Evolutionary conservation across 805 yeast genomes (phyloP), one percentile per base, ranked within the genome.

Genomic region (Metschnikowia orientalis): DNA sequence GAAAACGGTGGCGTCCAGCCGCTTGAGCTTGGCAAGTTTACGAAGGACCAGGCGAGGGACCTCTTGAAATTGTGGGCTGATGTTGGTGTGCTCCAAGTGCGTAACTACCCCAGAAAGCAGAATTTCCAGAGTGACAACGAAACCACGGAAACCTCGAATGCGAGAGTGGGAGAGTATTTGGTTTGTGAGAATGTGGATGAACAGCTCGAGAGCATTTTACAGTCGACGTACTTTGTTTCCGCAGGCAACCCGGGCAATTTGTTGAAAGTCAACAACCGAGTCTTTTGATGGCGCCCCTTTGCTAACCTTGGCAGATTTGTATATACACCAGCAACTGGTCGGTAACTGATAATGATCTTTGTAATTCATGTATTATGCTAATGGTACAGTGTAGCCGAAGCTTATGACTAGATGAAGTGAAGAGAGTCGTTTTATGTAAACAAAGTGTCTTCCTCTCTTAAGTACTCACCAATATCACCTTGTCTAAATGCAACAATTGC

Each of bases 401-500:
- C n/a, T n/a, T n/a, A n/a, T n/a, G n/a, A n/a, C n/a, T n/a, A n/a
- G n/a, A n/a, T n/a, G n/a, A n/a, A 17, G 9, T 10, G 16, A 21
- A n/a, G 32, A 22, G 25, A 19, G 25, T 12, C 12, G 18, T 13
- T 9, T 20, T 29, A 88, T 16, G 96, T 85, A 55, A 90, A 90
- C 47, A 90, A 65, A 24, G 96, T 87, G 61, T 92, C 97, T 69
- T 92, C 98, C 53, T 92, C 97, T 74, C 98, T 88, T 54, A 92
- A 71, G 54, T 87, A 92, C 62, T 92, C 98, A 44, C 98, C 98
- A 46, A 92, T 86, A 67, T 92, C 98, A 46, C 94, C 85, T 59
- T 92, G 98, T 73, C 98, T 80, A 59, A 85, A 90, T 4, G 95
- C 95, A 10, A 90, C 95, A 32, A 92, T 89, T 15, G 81, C 92